Conservation (phyloP, 495 filamentous ascomycete species). For the Pyrenula massariospora region DNA sequence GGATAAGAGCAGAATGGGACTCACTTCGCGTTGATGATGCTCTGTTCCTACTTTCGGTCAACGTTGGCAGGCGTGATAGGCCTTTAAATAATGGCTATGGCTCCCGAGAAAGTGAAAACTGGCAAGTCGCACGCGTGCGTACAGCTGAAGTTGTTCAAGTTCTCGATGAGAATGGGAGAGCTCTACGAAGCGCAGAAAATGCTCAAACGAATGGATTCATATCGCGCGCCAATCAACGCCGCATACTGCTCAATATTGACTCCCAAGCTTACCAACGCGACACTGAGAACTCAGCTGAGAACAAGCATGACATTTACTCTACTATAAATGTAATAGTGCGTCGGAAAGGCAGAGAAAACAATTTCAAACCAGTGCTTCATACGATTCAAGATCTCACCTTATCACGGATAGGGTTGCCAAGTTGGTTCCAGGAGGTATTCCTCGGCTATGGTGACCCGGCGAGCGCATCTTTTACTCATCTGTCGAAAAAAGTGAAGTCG, state of each 20-base stretch:
- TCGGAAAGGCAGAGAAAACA: constrained; percentile 82
- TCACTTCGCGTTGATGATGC: constrained; percentile 79
- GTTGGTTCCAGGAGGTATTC: constrained; percentile 95
- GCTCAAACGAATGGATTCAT: constrained; percentile 39
- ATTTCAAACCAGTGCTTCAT: constrained; percentile 89
- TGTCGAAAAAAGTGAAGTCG: constrained; percentile 63
- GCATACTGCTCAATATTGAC: constrained; percentile 74
- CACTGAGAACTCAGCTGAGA: constrained; percentile 46
- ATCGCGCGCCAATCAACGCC: constrained; percentile 44
- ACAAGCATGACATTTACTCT: constrained; percentile 70
- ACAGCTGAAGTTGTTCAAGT: constrained; percentile 82
- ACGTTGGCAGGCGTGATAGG: constrained; percentile 14
- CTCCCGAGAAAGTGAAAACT: constrained; percentile 29
- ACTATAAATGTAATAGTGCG: constrained; percentile 78
- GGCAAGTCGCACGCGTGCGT: constrained; percentile 52
- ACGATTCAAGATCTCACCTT: constrained; percentile 80
- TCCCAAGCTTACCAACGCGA: constrained; percentile 68
- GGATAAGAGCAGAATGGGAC: constrained; percentile 82
- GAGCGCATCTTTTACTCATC: constrained; percentile 70
- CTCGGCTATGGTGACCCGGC: constrained; percentile 90
- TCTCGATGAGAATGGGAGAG: constrained; percentile 75
- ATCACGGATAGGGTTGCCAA: constrained; percentile 73
- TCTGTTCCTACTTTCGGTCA: constrained; percentile 72
- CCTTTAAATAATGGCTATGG: constrained; percentile 20
- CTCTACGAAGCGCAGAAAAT: constrained; percentile 48